These are phyloP conservation scores for Pythium phragmitis DNA, from an alignment of 352 stramenopile genomes.

Conservation along the genomic window DNA sequence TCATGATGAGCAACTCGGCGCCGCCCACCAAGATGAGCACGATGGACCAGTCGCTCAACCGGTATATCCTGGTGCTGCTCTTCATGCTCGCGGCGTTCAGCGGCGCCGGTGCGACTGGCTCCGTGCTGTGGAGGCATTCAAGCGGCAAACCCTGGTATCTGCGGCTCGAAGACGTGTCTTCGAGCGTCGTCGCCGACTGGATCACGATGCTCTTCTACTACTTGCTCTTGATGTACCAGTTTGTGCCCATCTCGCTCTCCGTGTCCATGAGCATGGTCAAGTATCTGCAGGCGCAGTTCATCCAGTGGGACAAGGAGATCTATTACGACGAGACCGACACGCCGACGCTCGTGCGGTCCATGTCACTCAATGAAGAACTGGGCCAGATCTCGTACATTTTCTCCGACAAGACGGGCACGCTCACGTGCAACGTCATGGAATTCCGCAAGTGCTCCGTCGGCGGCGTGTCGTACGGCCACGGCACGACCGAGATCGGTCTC, in stretches of 20 bases:
- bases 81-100: conserved; percentile 68
- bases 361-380: conserved; percentile 91
- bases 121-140: conserved; percentile 50
- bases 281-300: conserved; percentile 73
- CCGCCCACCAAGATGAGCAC: conserved; percentile 86
- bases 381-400: conserved; percentile 98
- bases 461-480: conserved; percentile 72
- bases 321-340: conserved; percentile 72
- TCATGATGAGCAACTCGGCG: conserved; percentile 87
- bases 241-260: conserved; percentile 98
- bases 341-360: conserved; percentile 79
- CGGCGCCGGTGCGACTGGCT: conserved; percentile 51
- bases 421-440: conserved; percentile 99
- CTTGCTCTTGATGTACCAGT: conserved; percentile 95
- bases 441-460: conserved; percentile 91
- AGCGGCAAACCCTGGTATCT: conserved; percentile 66
- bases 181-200: conserved; percentile 47
- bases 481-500: neutral
- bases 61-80: conserved; percentile 71
- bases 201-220: conserved; percentile 90
- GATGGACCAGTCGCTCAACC: conserved; percentile 82
- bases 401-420: conserved; percentile 98
- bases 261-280: conserved; percentile 96
- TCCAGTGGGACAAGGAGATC: conserved; percentile 69
- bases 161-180: conserved; percentile 32